Base-by-base conservation (phyloP, 2,329 filamentous ascomycete species). In the Lasiodiplodia gonubiensis region DNA sequence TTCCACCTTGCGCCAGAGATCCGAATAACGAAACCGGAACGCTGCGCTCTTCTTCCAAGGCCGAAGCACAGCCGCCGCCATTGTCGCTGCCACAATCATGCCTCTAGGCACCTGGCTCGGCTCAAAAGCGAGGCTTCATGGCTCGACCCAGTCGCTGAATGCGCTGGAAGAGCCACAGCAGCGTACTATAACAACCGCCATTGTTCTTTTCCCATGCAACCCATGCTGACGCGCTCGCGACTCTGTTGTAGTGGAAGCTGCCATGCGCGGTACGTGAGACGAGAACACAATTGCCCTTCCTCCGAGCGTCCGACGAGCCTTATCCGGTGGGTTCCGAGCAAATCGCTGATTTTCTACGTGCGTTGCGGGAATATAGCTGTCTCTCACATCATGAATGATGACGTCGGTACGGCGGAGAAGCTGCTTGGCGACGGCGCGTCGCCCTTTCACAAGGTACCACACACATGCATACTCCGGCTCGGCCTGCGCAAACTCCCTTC, bases 361-460 rank as follows among this genome's bases (percentile, higher is more conserved):
- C 18, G 16, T 46, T 46, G 39, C 18, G 12, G 27, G 21, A 49
- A 33, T 75, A 77, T 75, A 77, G 90, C 91, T 48, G 88, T 90
- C 4, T 85, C 86, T 10, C 82, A 92, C 67, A 92, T 97, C 72
- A 90, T 97, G 85, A 90, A 95, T 75, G 93, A 97, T 80, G 93
- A 98, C 80, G 90, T 98, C 69, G 91, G 93, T 42, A 89, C 88
- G 48, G 95, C 95, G 6, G 92, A 96, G 80, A 84, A 84, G 69
- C 88, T 88, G 51, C 84, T 97, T 42, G 86, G 86, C 61, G 86
- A 90, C 71, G 90, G 91, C 53, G 86, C 86, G 71, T 97, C 94
- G 6, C 88, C 92, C n/a, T 98, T 96, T 76, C 95, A 99, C 79
- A 88, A 88, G 81, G 87, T 89, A 74, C 42, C 68, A 46, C 21